A percentile compares a stretch with the other conserved stretches of the same genome.
These are phyloP conservation scores for Exophiala sp. DNA, from an alignment of 2,329 filamentous ascomycete species.

Conservation along the genomic window DNA sequence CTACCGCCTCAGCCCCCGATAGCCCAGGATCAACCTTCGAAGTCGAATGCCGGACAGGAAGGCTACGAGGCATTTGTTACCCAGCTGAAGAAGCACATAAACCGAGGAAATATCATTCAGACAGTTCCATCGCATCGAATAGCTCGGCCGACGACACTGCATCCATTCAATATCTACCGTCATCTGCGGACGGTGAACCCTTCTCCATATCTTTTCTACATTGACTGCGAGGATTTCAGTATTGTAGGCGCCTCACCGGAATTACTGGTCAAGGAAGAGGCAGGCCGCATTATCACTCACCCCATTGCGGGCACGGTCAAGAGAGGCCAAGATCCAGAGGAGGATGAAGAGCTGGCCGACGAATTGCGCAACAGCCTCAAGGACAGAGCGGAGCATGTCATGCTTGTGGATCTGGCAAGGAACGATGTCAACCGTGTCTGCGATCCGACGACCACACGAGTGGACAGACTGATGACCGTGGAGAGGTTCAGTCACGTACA, in stretches of 20 bases:
- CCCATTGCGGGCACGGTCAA: conserved; percentile 95
- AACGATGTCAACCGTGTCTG: conserved; percentile 97
- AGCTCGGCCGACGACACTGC: conserved; percentile 79
- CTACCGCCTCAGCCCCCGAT: conserved; percentile 75
- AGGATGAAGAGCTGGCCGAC: conserved; percentile 75
- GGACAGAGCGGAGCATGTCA: conserved; percentile 92
- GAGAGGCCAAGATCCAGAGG: conserved; percentile 73
- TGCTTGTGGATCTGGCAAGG: conserved; percentile 92
- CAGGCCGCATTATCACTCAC: conserved; percentile 85
- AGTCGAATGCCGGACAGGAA: conserved; percentile 81
- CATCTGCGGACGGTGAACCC: conserved; percentile 96
- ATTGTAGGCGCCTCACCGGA: conserved; percentile 95
- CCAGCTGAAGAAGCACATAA: conserved; percentile 83
- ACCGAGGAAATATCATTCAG: conserved; percentile 92
- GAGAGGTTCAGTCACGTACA: conserved; percentile 96
- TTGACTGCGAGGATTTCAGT: conserved; percentile 87
- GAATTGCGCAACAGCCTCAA: conserved; percentile 78
- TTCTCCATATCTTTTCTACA: conserved; percentile 94
- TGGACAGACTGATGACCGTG: conserved; percentile 91
- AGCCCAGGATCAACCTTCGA: conserved; percentile 70
- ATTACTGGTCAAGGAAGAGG: conserved; percentile 86
- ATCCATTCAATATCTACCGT: conserved; percentile 97
- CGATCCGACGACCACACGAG: conserved; percentile 81
- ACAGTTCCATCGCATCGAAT: conserved; percentile 93
- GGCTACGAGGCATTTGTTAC: conserved; percentile 92